Evolutionary conservation across 768 basidiomycete genomes (phyloP), one percentile per base, ranked within the genome.

Genomic region (Lactarius akahatsu): DNA sequence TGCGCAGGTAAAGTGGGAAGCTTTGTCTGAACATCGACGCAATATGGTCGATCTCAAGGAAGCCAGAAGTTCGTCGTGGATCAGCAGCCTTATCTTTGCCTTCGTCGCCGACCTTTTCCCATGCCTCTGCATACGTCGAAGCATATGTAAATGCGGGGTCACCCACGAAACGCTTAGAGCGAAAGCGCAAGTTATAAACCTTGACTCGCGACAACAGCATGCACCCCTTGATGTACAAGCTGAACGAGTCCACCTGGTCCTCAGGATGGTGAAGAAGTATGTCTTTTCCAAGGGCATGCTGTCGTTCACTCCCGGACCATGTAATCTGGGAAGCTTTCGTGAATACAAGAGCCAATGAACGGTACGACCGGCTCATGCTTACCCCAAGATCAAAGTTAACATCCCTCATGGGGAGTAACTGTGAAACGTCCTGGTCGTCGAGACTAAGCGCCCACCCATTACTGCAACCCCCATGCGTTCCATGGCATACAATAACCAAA

Each of bases 341-440:
- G 54, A 70, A 61, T 59, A 41, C 41, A 13, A 36, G 60, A 23
- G 34, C 59, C 62, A 28, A 30, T 30, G 32, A 34, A 38, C n/a
- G 67, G 41, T 41, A 69, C 36, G 40, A 47, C 40, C 30, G 32
- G 63, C 64, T 60, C 10, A 47, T 13, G 73, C 85, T 70, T 72
- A 89, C 88, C 62, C 88, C 88, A 70, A 80, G 77, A 64, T 87
- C 80, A 70, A 86, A 89, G 38, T 85, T 80, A 43, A 85, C 83
- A 9, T 80, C 81, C 50, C 85, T 81, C 18, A 88, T 78, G 1
- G 90, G 89, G 30, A 92, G 79, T 23, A 90, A 74, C 66, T 91
- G 90, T 26, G 86, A 85, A 23, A 92, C 80, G 71, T 91, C 90
- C 66, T 85, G 81, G 72, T 92, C 90, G 68, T 92, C 91, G 11